Percentiles rank a stretch among this genome's conserved stretches.
Evolutionary conservation across 140 eudicot species (phyloP).

Genomic region (Senecio squalidus): DNA sequence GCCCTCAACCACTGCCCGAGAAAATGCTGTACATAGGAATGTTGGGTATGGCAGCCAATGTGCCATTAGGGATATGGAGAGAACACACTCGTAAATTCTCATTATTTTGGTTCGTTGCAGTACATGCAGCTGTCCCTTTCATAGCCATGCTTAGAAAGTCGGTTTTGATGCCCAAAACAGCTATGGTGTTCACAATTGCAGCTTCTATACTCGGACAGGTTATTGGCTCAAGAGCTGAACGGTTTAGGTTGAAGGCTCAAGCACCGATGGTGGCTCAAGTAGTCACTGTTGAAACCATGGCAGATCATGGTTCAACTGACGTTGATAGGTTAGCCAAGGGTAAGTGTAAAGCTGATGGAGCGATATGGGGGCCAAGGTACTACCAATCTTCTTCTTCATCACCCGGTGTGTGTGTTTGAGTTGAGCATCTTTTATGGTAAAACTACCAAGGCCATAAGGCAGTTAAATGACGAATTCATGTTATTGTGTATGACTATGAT

Average conservation of each 20-base stretch:
- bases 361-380: conserved; percentile 4
- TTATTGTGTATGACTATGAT: background rate
- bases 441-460: background rate
- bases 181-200: conserved; percentile 78
- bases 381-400: conserved; percentile 18
- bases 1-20: conserved; percentile 71
- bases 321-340: conserved; percentile 17
- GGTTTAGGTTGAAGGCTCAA: conserved; percentile 51
- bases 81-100: conserved; percentile 84
- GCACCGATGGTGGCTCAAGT: conserved; percentile 25
- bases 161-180: conserved; percentile 75
- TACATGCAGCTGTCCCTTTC: conserved; percentile 89
- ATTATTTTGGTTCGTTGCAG: conserved; percentile 67
- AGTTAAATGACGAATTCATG: background rate
- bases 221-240: conserved; percentile 79
- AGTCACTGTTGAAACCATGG: conserved; percentile 12
- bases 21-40: conserved; percentile 62
- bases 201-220: conserved; percentile 79
- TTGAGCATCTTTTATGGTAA: background rate
- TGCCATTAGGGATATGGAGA: conserved; percentile 78
- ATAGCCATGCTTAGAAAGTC: conserved; percentile 86
- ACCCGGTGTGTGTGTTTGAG: conserved; percentile 33
- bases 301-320: conserved; percentile 12
- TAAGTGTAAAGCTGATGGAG: conserved; percentile 20
- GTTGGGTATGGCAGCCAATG: conserved; percentile 70